Evolutionary conservation across 1,139 yeast species (phyloP), one percentile per base, ranked within the genome.

Genomic region (Kurtzmaniella quercitrusa): DNA sequence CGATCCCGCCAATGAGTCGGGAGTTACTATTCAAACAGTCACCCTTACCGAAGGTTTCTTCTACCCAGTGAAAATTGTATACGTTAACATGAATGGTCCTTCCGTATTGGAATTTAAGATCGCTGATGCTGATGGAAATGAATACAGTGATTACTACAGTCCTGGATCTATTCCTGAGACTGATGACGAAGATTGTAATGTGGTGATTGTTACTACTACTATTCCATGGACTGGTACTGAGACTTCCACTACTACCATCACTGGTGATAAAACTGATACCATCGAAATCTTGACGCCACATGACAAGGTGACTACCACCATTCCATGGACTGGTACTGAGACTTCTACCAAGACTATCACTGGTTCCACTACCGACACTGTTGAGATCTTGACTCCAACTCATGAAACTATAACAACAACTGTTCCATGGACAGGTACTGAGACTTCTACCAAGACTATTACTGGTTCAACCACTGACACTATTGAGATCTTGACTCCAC

Each of bases 41-140:
- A n/a, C 16, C 15, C 35, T 33, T 33, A 19, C n/a, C 6, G 35
- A 12, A 15, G 18, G 18, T 4, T 14, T n/a, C 16, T 11, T 4
- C 28, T 59, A 56, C 40, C 64, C 63, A 30, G 42, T 59, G 16
- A 55, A 52, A 44, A 43, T 59, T 22, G 55, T 58, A 11, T 42
- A 33, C 19, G 33, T 38, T 23, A 43, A 43, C 28, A 33, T 34
- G 28, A 23, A 34, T 22, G 32, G 16, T 14, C 38, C 35, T 7
- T 20, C 20, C n/a, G n/a, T n/a, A 17, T 14, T 41, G 35, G 19
- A n/a, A 8, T 38, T 41, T 16, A 9, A 5, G 15, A 28, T 38
- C 3, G 22, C 38, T 9, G 30, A 37, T 15, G 42, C 46, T 22
- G 16, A 19, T 18, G 45, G 45, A 3, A 39, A 14, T 16, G 28